Evolutionary conservation across 1,284 basidiomycete genomes (phyloP).

Genomic region (Irpex rosettiformis): DNA sequence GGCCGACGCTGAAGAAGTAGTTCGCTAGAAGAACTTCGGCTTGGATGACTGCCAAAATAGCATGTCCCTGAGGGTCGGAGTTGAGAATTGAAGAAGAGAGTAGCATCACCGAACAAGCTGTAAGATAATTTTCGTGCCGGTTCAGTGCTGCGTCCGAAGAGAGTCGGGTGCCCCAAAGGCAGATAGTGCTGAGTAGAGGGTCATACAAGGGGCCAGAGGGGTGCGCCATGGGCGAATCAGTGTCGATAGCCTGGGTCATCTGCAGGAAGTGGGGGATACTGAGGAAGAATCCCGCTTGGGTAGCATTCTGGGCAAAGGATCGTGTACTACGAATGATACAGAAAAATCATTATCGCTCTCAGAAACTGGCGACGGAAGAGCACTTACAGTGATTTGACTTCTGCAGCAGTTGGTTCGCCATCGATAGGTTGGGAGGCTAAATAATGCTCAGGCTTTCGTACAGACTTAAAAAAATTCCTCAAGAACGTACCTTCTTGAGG

Average conservation of each 20-base stretch:
- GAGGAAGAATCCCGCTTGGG: conserved; percentile 38
- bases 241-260: neutral
- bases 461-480: neutral
- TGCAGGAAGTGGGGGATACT: conserved; percentile 34
- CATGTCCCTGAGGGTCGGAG: conserved; percentile 25
- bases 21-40: conserved; percentile 46
- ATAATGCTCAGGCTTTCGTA: no score
- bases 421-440: neutral
- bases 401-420: conserved; percentile 1
- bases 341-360: neutral
- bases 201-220: conserved; percentile 33
- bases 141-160: conserved; percentile 22
- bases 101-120: conserved; percentile 41
- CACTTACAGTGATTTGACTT: conserved; percentile 7
- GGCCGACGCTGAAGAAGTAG: conserved; percentile 39
- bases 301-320: conserved; percentile 19
- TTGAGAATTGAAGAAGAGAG: conserved; percentile 34
- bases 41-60: conserved; percentile 50
- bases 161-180: conserved; percentile 47
- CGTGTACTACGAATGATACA: conserved; percentile 16
- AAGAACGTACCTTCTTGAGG: neutral
- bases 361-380: neutral
- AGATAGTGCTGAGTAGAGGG: conserved; percentile 44
- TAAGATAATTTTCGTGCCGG: conserved; percentile 34
- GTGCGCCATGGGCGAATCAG: neutral